Evolutionary conservation across 768 basidiomycete genomes (phyloP).

Genomic region (Suillus tomentosus): DNA sequence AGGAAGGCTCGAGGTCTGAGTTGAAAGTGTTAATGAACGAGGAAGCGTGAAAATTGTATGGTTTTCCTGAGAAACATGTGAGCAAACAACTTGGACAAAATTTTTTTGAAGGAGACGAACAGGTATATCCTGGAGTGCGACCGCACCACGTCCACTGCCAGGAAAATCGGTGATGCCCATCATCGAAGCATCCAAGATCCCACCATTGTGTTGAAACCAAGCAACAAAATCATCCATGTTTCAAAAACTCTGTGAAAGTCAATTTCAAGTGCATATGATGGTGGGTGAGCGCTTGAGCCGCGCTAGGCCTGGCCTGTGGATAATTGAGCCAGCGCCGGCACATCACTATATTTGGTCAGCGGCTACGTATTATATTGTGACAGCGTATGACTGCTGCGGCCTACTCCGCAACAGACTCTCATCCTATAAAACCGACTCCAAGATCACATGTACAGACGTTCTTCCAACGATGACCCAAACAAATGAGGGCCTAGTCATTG

Average conservation of each 20-base stretch:
- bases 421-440: background rate
- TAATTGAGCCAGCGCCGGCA: background rate
- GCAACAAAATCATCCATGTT: constrained; percentile 40
- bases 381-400: constrained; percentile 2
- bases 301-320: background rate
- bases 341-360: background rate
- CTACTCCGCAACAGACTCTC: background rate
- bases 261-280: background rate
- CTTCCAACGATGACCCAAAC: constrained; percentile 1
- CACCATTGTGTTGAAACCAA: constrained; percentile 64
- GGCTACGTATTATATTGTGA: background rate
- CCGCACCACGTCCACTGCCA: constrained; percentile 69
- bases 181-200: constrained; percentile 44
- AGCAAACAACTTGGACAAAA: background rate
- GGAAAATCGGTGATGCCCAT: constrained; percentile 50
- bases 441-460: background rate
- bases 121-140: constrained; percentile 74
- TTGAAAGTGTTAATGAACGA: constrained; percentile 72
- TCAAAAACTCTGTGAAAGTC: background rate
- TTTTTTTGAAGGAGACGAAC: constrained; percentile 39
- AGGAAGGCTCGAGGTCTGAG: constrained; percentile 71
- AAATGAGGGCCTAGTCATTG: background rate
- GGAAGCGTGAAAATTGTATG: constrained; percentile 83
- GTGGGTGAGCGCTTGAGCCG: background rate
- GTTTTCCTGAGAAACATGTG: constrained; percentile 53